phyloP scores from a whole-genome alignment of 768 basidiomycete genomes.

The Clavulina sp. region DNA sequence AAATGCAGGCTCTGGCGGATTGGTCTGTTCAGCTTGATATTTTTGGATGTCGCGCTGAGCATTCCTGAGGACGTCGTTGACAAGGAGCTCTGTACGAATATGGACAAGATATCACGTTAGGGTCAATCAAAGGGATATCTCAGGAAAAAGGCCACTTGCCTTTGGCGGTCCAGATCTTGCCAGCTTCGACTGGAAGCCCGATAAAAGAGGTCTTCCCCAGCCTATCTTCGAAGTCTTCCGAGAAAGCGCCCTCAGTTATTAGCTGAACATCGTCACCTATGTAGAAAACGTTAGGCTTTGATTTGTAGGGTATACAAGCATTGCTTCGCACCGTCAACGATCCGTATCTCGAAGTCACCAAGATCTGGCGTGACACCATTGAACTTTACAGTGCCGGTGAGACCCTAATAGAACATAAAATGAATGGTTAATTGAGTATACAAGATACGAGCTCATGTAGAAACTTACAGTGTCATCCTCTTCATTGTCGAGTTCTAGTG shows the following conservation, averaged over 20 bases:
- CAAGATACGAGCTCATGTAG: background rate
- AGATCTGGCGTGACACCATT: conserved; percentile 60
- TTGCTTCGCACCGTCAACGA: conserved; percentile 61
- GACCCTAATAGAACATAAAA: conserved; percentile 27
- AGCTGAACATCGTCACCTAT: conserved; percentile 42
- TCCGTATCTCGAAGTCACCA: conserved; percentile 63
- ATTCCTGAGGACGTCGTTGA: conserved; percentile 39
- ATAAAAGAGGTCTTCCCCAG: conserved; percentile 55
- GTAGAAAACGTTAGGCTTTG: background rate
- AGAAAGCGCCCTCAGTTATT: conserved; percentile 37
- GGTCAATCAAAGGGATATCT: background rate
- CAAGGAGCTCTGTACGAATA: conserved; percentile 34
- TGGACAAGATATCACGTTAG: background rate
- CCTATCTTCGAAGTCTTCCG: conserved; percentile 37
- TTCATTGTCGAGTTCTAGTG: conserved; percentile 59
- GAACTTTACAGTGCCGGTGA: conserved; percentile 51
- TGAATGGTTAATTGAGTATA: background rate
- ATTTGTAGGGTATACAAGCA: background rate
- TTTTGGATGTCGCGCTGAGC: conserved; percentile 43
- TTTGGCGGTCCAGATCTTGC: conserved; percentile 71
- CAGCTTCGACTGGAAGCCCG: conserved; percentile 42
- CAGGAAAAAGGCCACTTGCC: conserved; percentile 24
- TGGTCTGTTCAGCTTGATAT: conserved; percentile 18
- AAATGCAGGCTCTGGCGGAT: conserved; percentile 63
- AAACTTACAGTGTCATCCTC: conserved; percentile 50